These are phyloP conservation scores for Coriolopsis trogii DNA, from an alignment of 1,284 basidiomycete genomes.

Conservation along the genomic window DNA sequence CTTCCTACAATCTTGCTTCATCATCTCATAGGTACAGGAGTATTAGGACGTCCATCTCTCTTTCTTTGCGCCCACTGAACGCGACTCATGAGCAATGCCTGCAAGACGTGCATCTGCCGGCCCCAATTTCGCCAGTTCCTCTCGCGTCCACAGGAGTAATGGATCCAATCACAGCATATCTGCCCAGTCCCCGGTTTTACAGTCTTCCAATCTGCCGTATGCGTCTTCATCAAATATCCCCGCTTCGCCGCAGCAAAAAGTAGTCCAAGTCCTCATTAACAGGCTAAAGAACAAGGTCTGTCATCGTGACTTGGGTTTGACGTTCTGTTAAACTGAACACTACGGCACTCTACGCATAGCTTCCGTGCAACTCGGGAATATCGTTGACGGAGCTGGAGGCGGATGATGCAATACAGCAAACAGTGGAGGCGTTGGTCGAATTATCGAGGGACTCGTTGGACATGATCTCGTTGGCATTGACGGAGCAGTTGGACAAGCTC, in stretches of 20 bases:
- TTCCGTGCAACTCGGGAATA: constrained; percentile 85
- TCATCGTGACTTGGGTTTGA: background rate
- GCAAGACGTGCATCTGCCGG: constrained; percentile 50
- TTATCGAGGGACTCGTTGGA: constrained; percentile 77
- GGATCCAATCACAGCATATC: constrained; percentile 50
- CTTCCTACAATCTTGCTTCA: constrained; percentile 1
- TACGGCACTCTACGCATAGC: constrained; percentile 44
- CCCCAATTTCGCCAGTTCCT: constrained; percentile 32
- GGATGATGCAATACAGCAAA: constrained; percentile 72
- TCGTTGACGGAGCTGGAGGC: constrained; percentile 73
- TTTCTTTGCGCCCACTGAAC: background rate
- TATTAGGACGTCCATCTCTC: too few relatives aligned
- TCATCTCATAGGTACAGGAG: background rate
- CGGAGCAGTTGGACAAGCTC: constrained; percentile 75
- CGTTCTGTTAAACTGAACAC: background rate
- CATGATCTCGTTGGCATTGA: constrained; percentile 78
- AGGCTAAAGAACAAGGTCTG: constrained; percentile 72
- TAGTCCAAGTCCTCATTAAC: constrained; percentile 71
- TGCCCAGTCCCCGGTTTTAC: constrained; percentile 35
- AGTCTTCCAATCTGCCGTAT: constrained; percentile 28
- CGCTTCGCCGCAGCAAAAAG: constrained; percentile 68
- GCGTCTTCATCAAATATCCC: constrained; percentile 26
- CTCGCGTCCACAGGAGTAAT: constrained; percentile 51
- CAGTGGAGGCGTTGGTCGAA: constrained; percentile 79
- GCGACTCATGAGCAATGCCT: constrained; percentile 39